phyloP scores from a whole-genome alignment of 495 filamentous ascomycete species.

The Penicillium daleae region DNA sequence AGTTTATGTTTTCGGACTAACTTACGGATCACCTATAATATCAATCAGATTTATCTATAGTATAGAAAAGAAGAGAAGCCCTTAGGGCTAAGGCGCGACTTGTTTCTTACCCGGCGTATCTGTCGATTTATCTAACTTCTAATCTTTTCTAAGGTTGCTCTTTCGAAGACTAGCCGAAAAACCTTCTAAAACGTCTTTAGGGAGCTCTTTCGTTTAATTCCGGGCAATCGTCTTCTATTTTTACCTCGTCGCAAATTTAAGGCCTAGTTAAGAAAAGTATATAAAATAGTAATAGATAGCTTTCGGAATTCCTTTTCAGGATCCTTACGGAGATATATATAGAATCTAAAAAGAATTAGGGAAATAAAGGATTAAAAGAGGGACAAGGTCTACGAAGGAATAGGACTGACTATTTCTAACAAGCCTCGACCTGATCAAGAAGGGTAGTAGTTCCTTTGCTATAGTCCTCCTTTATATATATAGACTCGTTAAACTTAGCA shows the following conservation, averaged over 20 bases:
- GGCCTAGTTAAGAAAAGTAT: conserved; percentile 38
- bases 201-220: conserved; percentile 30
- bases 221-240: conserved; percentile 29
- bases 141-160: conserved; percentile 30
- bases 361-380: conserved; percentile 13
- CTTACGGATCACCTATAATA: conserved; percentile 25
- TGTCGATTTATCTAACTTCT: conserved; percentile 27
- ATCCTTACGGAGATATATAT: conserved; percentile 29
- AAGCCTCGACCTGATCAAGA: conserved; percentile 30
- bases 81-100: conserved; percentile 14
- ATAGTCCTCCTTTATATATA: conserved; percentile 42
- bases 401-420: conserved; percentile 14
- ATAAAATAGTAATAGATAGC: conserved; percentile 27
- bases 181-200: conserved; percentile 36
- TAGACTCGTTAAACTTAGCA: conserved; percentile 37
- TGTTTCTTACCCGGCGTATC: conserved; percentile 30
- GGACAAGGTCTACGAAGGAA: background rate
- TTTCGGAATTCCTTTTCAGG: conserved; percentile 22
- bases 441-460: conserved; percentile 33
- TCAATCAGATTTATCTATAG: conserved; percentile 17
- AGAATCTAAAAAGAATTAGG: conserved; percentile 29
- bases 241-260: conserved; percentile 36
- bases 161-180: conserved; percentile 35
- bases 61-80: conserved; percentile 14
- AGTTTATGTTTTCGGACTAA: conserved; percentile 30